Base-by-base conservation (phyloP, 108 stramenopile species). In the Aurantiochytrium sp. region DNA sequence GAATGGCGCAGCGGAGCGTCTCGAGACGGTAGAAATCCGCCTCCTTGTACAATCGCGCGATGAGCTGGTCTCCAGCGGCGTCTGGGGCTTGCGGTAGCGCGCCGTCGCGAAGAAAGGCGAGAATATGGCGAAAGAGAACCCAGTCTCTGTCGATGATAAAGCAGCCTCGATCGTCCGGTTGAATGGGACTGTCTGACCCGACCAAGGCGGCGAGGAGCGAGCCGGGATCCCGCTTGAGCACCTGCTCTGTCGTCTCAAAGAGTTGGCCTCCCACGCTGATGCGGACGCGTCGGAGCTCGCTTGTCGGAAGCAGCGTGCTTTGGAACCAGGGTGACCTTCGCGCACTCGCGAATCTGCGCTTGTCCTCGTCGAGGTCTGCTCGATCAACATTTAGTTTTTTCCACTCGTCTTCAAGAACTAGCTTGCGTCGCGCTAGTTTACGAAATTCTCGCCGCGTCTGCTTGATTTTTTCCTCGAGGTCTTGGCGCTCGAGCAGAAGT, bases 201-300 rank as follows among this genome's bases (percentile, higher is more conserved):
- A 45, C 51, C 53, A 90, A 28, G 19, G 90, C 90, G 6, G 87
- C 87, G 19, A 90, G 60, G 3, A 90, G 64, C 18, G 59, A 60
- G 5, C 60, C 88, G 21, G 64, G 88, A 35, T 90, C 90, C 44
- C 69, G 21, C 43, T 53, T 57, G 21, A 90, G 71, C 8, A 88
- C 45, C 45, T 23, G 10, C 58, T 88, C 60, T 5, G 42, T 53
- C 6, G 87, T 28, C 71, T 90, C 90, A 44, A 90, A 90, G 23
- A 90, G 14, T 25, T 90, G 90, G 2, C 90, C 90, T 5, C 90
- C 90, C 4, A 90, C 90, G 45, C 73, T 90, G 8, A 90, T 44
- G 23, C 88, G 87, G 19, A 90, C 87, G 58, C 87, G 57, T n/a
- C 76, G 72, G 59, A 58, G 44, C 5, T 45, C 58, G 51, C 76